These are phyloP conservation scores for Lachnellula arida DNA, from an alignment of 2,329 filamentous ascomycete species.

Conservation along the genomic window DNA sequence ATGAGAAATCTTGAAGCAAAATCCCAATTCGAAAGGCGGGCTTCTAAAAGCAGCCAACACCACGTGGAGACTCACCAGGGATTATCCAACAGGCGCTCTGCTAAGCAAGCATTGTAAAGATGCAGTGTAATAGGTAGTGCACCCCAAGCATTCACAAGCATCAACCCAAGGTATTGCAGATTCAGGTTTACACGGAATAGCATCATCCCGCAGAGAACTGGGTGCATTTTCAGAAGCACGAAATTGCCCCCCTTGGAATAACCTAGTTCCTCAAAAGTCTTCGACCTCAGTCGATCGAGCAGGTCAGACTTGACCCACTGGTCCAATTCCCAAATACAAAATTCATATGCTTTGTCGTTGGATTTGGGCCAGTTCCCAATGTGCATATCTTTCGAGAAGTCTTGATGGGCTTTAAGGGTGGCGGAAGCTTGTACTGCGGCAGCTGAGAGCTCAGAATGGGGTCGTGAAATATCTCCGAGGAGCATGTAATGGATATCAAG, in stretches of 20 bases:
- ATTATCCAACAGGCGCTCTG: not conserved
- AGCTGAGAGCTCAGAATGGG: not conserved
- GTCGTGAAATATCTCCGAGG: not conserved
- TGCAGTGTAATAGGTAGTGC: not conserved
- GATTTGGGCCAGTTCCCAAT: not conserved
- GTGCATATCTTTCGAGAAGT: not conserved
- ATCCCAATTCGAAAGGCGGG: no score
- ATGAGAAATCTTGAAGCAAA: not conserved
- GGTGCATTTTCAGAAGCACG: not conserved
- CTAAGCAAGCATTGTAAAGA: constrained; percentile 4
- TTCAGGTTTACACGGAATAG: not conserved
- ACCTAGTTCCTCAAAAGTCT: not conserved
- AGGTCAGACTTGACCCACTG: not conserved
- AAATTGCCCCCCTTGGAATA: not conserved
- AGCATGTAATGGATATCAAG: not conserved
- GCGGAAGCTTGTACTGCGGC: not conserved
- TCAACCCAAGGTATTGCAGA: not conserved
- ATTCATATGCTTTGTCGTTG: not conserved
- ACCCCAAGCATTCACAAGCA: constrained; percentile 1
- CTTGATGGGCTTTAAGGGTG: not conserved
- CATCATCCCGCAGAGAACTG: constrained; percentile 4
- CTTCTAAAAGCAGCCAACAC: not conserved
- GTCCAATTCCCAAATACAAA: not conserved
- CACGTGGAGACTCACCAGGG: not conserved
- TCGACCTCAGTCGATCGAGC: not conserved